These are phyloP conservation scores for Plasmodiophora brassicae DNA, from an alignment of 208 protist species.

Conservation along the genomic window DNA sequence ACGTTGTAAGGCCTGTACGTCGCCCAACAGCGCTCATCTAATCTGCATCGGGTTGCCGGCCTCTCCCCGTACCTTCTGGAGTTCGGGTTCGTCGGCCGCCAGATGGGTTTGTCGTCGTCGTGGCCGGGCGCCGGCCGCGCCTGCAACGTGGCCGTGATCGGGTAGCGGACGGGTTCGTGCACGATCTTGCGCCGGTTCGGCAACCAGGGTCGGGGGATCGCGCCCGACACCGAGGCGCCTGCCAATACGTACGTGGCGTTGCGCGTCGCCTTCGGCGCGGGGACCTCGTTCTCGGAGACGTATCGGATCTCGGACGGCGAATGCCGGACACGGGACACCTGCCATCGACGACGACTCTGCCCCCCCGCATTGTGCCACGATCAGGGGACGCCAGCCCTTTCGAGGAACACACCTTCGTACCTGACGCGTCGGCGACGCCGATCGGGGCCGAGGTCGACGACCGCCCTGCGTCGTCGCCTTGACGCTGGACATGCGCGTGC, in stretches of 20 bases:
- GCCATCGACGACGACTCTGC: no score
- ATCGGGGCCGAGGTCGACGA: no score
- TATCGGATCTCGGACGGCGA: neutral
- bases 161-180: neutral
- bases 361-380: no score
- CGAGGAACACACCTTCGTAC: no score
- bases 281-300: neutral
- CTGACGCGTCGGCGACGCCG: no score
- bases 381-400: no score
- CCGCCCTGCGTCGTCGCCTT: no score
- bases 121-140: neutral
- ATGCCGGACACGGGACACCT: neutral
- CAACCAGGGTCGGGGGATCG: neutral
- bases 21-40: neutral
- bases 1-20: neutral
- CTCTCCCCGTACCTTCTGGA: neutral
- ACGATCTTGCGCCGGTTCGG: neutral
- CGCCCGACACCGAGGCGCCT: neutral
- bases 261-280: neutral
- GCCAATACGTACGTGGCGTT: neutral
- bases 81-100: conserved; percentile 13
- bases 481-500: no score
- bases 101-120: neutral
- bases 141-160: neutral
- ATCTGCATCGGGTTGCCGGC: neutral